Conservation (phyloP, 805 yeast genomes). For the Wickerhamiella lipophila region DNA sequence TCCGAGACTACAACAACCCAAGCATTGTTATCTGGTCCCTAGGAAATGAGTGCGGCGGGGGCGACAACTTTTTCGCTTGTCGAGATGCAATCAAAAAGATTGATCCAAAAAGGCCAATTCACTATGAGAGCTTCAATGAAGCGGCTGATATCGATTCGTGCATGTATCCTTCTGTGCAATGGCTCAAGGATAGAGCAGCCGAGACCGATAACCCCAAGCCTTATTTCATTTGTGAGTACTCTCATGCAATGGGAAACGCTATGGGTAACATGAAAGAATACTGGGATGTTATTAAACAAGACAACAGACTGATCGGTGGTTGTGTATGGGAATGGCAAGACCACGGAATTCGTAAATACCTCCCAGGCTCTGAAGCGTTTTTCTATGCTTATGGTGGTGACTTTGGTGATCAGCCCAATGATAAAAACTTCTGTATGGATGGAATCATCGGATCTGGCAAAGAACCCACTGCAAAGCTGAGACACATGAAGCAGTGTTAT, state of each 20-base stretch:
- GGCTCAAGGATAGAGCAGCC: conserved; percentile 21
- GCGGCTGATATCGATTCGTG: conserved; percentile 27
- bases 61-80: conserved; percentile 28
- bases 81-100: conserved; percentile 22
- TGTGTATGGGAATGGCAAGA: conserved; percentile 34
- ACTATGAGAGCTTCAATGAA: conserved; percentile 28
- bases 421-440: conserved; percentile 31
- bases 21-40: conserved; percentile 31
- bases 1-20: conserved; percentile 29
- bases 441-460: conserved; percentile 28
- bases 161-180: conserved; percentile 27
- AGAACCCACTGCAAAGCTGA: conserved; percentile 29
- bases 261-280: conserved; percentile 30
- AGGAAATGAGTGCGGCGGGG: conserved; percentile 32
- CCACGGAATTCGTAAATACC: conserved; percentile 25
- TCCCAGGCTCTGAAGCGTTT: not conserved
- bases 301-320: conserved; percentile 29
- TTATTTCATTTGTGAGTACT: conserved; percentile 30
- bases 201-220: conserved; percentile 23
- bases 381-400: conserved; percentile 30
- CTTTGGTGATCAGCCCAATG: conserved; percentile 29
- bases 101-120: conserved; percentile 28
- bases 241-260: conserved; percentile 33
- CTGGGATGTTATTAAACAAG: conserved; percentile 26
- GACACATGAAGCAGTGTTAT: conserved; percentile 28